Evolutionary conservation across 768 basidiomycete genomes (phyloP).

Genomic region (Leccinum longicurvipes): DNA sequence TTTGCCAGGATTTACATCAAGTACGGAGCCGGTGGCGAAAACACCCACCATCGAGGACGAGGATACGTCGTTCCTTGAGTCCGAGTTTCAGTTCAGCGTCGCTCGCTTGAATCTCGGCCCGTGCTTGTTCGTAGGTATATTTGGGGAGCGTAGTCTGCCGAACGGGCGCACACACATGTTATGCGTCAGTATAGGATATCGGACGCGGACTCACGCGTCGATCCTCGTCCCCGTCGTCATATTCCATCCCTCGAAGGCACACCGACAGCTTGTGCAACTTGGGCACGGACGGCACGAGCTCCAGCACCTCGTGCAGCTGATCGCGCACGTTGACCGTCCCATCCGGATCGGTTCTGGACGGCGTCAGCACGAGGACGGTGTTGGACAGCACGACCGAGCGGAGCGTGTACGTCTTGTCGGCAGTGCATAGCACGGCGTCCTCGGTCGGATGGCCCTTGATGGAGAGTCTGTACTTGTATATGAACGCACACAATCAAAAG

Average conservation of each 20-base stretch:
- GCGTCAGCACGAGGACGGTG: slow-evolving; percentile 71
- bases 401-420: slow-evolving; percentile 73
- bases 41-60: slow-evolving; percentile 61
- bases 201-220: slow-evolving; percentile 22
- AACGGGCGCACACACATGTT: no score
- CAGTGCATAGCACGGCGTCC: slow-evolving; percentile 88
- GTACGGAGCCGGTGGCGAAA: not conserved
- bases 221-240: slow-evolving; percentile 61
- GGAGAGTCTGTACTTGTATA: slow-evolving; percentile 47
- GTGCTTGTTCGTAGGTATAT: slow-evolving; percentile 54
- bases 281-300: slow-evolving; percentile 75
- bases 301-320: slow-evolving; percentile 79
- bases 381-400: slow-evolving; percentile 90
- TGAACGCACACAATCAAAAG: not conserved
- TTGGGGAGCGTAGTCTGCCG: slow-evolving; percentile 42
- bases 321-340: slow-evolving; percentile 69
- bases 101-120: slow-evolving; percentile 73
- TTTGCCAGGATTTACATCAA: not conserved
- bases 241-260: slow-evolving; percentile 62
- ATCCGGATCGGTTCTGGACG: slow-evolving; percentile 35
- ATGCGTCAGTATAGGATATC: not conserved
- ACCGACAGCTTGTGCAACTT: slow-evolving; percentile 63
- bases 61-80: slow-evolving; percentile 64
- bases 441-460: slow-evolving; percentile 83
- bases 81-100: slow-evolving; percentile 67